These are phyloP conservation scores for Curvularia eragrostidis DNA, from an alignment of 2,329 filamentous ascomycete genomes.

Conservation along the genomic window DNA sequence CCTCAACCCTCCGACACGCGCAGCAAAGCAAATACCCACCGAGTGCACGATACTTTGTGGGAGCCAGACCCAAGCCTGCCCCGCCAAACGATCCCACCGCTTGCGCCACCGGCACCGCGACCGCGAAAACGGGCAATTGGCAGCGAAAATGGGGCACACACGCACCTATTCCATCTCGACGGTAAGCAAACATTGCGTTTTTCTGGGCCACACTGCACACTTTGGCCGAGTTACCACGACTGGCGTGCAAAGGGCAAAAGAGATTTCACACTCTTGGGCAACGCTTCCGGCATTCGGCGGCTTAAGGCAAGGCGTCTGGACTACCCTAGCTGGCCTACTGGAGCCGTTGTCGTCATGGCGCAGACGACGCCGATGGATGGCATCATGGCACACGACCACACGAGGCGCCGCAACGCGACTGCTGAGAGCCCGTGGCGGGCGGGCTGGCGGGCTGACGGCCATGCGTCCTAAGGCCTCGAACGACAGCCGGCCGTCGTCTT, in stretches of 20 bases:
- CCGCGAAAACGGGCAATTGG: conserved; percentile 1
- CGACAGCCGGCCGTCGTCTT: conserved; percentile 1
- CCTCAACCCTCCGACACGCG: conserved; percentile 3
- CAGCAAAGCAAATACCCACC: conserved; percentile 5
- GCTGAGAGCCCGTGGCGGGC: not conserved
- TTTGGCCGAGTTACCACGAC: conserved; percentile 29
- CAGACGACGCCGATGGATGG: conserved; percentile 14
- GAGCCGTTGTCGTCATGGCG: conserved; percentile 34
- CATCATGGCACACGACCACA: conserved; percentile 38
- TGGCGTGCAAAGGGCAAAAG: conserved; percentile 16
- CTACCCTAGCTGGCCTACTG: conserved; percentile 13
- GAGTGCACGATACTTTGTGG: conserved; percentile 7
- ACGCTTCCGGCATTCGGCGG: conserved; percentile 39
- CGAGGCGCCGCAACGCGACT: conserved; percentile 2
- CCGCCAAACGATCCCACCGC: conserved; percentile 18
- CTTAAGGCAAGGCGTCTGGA: conserved; percentile 23
- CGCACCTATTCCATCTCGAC: conserved; percentile 48
- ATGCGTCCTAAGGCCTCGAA: conserved; percentile 13
- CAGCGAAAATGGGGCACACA: conserved; percentile 33
- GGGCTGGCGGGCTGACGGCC: conserved; percentile 3
- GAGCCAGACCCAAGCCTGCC: conserved; percentile 17
- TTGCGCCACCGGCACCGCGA: conserved; percentile 9
- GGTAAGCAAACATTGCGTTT: conserved; percentile 36
- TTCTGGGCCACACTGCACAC: conserved; percentile 10
- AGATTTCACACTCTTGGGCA: conserved; percentile 24